Evolutionary conservation across 768 basidiomycete genomes (phyloP), one percentile per base, ranked within the genome.

Genomic region (Suillus spraguei): DNA sequence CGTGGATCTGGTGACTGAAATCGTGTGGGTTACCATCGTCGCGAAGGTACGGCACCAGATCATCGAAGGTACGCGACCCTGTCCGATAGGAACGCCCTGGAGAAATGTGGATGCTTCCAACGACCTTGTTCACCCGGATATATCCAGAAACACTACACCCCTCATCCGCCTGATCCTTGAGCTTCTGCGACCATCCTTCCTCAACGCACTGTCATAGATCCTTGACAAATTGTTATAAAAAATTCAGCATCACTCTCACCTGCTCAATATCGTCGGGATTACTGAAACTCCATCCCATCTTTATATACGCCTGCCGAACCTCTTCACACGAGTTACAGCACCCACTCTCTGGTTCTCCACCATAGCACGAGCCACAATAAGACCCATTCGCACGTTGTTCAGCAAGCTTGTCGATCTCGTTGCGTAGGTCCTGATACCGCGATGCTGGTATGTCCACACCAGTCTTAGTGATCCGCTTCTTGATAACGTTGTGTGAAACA

Each of bases 271-370:
- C 83, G 64, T 96, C 91, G 17, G 97, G 97, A 70, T 90, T 91
- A 65, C 83, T 78, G 75, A 99, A 99, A 75, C 92, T 95, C 97
- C 97, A 99, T 24, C 97, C 97, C 68, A 90, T 88, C 73, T 90
- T 85, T 35, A 93, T 83, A 78, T 99, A 99, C 36, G 94, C 82
- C 74, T 89, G 84, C 47, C 97, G 86, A 32, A 99, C 97, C 0
- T 95, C 91, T 72, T 99, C 97, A 75, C 97, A 99, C 52, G 88
- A 89, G 74, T 99, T 94, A 78, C 97, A 99, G 77, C 97, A 99
- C 6, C 95, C 95, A 72, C 76, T 77, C 52, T 80, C 81, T 3
- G 94, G 90, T 60, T 85, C 66, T 62, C 94, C 97, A 63, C 97
- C 97, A 68, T 92, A 99, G 78, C 97, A 99, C 6, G 95, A 97